Evolutionary conservation across 257 asterid genomes (phyloP).

Genomic region (Nicotiana paniculata): DNA sequence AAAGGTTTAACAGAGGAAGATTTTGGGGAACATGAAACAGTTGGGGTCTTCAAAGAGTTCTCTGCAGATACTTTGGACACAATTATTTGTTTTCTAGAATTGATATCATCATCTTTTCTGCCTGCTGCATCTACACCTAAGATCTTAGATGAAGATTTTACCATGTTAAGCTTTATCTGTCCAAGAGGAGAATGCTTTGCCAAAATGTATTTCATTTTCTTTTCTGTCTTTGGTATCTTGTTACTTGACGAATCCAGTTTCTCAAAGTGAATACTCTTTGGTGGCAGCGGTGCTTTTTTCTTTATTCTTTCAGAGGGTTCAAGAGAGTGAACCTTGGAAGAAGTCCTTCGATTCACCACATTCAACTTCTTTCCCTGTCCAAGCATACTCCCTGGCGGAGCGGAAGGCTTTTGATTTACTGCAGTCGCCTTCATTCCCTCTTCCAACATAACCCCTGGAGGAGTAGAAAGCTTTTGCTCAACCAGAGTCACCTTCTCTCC

Average conservation of each 20-base stretch:
- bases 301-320: conserved; percentile 60
- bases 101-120: conserved; percentile 17
- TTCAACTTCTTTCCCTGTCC: conserved; percentile 1
- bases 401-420: conserved; percentile 13
- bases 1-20: conserved; percentile 20
- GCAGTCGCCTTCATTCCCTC: neutral
- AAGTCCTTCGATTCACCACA: conserved; percentile 9
- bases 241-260: conserved; percentile 22
- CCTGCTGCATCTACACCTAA: conserved; percentile 29
- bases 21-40: conserved; percentile 31
- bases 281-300: conserved; percentile 31
- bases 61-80: conserved; percentile 28
- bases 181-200: conserved; percentile 17
- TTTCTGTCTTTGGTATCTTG: conserved; percentile 23
- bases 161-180: conserved; percentile 23
- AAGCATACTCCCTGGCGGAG: neutral
- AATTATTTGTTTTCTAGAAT: conserved; percentile 16
- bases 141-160: conserved; percentile 20
- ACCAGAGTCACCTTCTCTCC: neutral
- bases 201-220: conserved; percentile 19
- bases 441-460: neutral
- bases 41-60: conserved; percentile 22
- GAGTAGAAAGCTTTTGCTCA: neutral
- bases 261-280: conserved; percentile 25
- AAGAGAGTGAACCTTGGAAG: conserved; percentile 24